These are phyloP conservation scores for Russula sp. DNA, from an alignment of 768 basidiomycete genomes.

Conservation along the genomic window DNA sequence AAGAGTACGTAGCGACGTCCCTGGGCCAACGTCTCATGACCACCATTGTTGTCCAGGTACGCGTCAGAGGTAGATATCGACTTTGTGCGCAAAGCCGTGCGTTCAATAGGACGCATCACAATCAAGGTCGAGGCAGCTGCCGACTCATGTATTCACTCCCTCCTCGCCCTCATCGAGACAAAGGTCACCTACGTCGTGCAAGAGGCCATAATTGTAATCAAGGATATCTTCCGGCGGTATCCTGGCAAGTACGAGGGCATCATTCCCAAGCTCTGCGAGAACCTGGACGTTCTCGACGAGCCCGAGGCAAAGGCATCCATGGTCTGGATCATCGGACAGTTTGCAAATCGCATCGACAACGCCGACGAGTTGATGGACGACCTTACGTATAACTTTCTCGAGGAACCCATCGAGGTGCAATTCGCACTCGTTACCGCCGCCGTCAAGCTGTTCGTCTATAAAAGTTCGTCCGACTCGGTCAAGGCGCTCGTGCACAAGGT, in stretches of 20 bases:
- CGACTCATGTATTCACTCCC: slow-evolving; percentile 80
- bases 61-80: slow-evolving; percentile 98
- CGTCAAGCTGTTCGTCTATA: slow-evolving; percentile 94
- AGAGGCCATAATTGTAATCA: slow-evolving; percentile 95
- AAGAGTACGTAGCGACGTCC: slow-evolving; percentile 56
- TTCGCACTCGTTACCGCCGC: slow-evolving; percentile 88
- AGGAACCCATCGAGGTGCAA: slow-evolving; percentile 61
- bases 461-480: slow-evolving; percentile 70
- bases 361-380: slow-evolving; percentile 94
- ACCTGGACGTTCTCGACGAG: slow-evolving; percentile 88
- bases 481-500: slow-evolving; percentile 92
- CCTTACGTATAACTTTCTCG: slow-evolving; percentile 6
- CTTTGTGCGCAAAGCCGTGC: slow-evolving; percentile 95
- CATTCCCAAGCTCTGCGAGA: slow-evolving; percentile 88
- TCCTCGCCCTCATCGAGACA: slow-evolving; percentile 83
- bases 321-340: slow-evolving; percentile 98
- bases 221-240: slow-evolving; percentile 95
- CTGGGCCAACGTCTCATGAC: neutral
- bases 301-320: slow-evolving; percentile 96
- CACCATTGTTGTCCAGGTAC: slow-evolving; percentile 49
- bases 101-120: slow-evolving; percentile 94
- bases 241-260: slow-evolving; percentile 96
- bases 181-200: slow-evolving; percentile 85
- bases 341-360: slow-evolving; percentile 91
- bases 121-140: slow-evolving; percentile 92